A percentile compares a stretch with the other conserved stretches of the same genome.
phyloP scores from a whole-genome alignment of 225 moss, liverwort and hornwort genomes.

The Bryoerythrophyllum caledonicum region DNA sequence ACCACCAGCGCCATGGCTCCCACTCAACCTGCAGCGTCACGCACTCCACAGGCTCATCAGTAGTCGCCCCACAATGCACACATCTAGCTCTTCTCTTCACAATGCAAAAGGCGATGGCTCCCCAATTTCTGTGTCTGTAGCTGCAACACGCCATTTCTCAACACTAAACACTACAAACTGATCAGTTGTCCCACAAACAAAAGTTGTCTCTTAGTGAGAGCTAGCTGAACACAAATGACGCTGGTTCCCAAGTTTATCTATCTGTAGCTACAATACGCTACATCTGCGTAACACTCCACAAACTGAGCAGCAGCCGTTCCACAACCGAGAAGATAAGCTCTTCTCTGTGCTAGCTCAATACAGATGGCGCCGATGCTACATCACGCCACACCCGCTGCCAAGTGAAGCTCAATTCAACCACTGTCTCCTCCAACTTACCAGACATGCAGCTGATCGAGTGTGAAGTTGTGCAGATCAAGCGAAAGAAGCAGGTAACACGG shows the following conservation, averaged over 20 bases:
- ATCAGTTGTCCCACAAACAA: too few species aligned
- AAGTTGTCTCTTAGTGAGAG: background rate
- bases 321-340: background rate
- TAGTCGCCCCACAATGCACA: background rate
- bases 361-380: background rate
- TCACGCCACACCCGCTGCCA: background rate
- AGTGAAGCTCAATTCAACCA: background rate
- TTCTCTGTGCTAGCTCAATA: background rate
- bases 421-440: slow-evolving; percentile 4
- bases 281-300: background rate
- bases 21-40: slow-evolving; percentile 15
- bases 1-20: background rate
- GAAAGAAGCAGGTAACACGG: background rate
- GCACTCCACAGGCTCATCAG: background rate
- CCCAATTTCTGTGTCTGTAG: background rate
- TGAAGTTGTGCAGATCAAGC: background rate
- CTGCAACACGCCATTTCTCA: background rate
- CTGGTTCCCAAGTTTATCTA: background rate
- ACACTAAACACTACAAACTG: too few species aligned
- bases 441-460: slow-evolving; percentile 26
- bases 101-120: background rate
- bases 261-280: background rate
- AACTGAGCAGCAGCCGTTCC: background rate
- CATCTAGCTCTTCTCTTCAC: background rate
- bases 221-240: background rate